A percentile compares a stretch with the other conserved stretches of the same genome.
Conservation (phyloP, 1,284 basidiomycete species). For the Pseudozyma sp. region DNA sequence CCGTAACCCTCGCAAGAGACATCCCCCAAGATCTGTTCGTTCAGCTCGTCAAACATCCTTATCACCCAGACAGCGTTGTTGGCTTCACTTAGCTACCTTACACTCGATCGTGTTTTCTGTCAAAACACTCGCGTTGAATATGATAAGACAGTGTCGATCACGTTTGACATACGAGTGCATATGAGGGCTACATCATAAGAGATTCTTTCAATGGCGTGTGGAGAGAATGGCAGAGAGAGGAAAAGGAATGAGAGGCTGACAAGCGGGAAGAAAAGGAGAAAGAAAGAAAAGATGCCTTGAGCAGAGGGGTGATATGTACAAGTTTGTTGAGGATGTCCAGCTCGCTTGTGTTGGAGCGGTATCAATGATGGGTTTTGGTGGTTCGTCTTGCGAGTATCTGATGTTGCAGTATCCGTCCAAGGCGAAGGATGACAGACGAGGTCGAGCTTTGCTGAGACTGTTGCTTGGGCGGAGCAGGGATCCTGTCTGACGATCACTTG, state of each 20-base stretch:
- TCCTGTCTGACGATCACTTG: too few species aligned
- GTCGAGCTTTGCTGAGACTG: too few species aligned
- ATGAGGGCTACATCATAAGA: neutral
- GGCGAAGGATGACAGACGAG: too few species aligned
- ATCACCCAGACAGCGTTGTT: conserved; percentile 40
- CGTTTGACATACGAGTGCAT: conserved; percentile 2
- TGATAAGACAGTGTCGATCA: neutral
- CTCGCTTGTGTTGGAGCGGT: too few species aligned
- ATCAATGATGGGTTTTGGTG: too few species aligned
- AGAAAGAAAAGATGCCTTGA: conserved; percentile 20
- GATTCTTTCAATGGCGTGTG: neutral
- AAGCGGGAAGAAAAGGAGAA: neutral
- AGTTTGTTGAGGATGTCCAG: too few species aligned
- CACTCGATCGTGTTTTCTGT: neutral
- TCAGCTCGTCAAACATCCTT: conserved; percentile 54
- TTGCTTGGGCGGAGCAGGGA: too few species aligned
- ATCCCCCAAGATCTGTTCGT: conserved; percentile 75
- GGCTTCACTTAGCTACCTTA: conserved; percentile 10
- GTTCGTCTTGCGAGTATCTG: too few species aligned
- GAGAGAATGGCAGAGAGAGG: neutral
- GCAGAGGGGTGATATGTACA: conserved; percentile 22
- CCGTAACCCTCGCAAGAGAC: conserved; percentile 90
- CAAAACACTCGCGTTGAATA: neutral
- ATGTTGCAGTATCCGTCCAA: too few species aligned
- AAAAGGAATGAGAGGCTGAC: neutral